These are phyloP conservation scores for Albifimbria verrucaria DNA, from an alignment of 2,329 filamentous ascomycete genomes.

Conservation along the genomic window DNA sequence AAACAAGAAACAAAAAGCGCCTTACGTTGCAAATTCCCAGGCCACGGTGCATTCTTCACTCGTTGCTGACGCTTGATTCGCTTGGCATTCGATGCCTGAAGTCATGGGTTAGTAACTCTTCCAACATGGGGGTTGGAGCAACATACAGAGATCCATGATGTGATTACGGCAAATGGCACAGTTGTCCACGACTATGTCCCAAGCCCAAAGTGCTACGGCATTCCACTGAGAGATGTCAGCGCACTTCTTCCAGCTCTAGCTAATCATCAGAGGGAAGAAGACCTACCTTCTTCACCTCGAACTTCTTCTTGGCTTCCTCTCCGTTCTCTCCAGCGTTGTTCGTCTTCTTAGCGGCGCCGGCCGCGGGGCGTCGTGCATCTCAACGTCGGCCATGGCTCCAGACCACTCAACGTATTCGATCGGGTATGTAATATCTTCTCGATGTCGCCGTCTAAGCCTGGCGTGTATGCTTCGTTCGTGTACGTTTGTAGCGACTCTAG, in stretches of 20 bases:
- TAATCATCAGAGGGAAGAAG: not conserved
- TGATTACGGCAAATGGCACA: conserved; percentile 99
- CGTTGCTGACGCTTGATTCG: conserved; percentile 94
- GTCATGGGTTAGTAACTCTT: conserved; percentile 9
- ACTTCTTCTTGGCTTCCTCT: conserved; percentile 80
- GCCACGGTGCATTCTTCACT: conserved; percentile 98
- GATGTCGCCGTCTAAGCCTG: no score
- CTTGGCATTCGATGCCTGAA: conserved; percentile 92
- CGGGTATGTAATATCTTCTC: not conserved
- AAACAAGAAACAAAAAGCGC: not conserved
- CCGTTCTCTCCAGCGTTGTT: conserved; percentile 46
- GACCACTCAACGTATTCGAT: not conserved
- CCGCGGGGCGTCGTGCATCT: conserved; percentile 82
- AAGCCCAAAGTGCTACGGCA: conserved; percentile 95
- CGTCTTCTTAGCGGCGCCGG: conserved; percentile 48
- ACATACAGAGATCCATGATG: conserved; percentile 96
- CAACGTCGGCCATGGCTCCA: conserved; percentile 79
- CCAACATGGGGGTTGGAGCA: not conserved
- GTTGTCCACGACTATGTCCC: conserved; percentile 99
- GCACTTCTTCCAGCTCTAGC: not conserved
- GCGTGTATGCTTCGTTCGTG: no score
- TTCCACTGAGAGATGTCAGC: conserved; percentile 70
- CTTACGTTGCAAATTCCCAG: conserved; percentile 97
- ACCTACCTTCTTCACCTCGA: conserved; percentile 97
- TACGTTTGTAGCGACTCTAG: no score